phyloP scores from a whole-genome alignment of 2,329 filamentous ascomycete genomes.

The Helminthosporium solani region DNA sequence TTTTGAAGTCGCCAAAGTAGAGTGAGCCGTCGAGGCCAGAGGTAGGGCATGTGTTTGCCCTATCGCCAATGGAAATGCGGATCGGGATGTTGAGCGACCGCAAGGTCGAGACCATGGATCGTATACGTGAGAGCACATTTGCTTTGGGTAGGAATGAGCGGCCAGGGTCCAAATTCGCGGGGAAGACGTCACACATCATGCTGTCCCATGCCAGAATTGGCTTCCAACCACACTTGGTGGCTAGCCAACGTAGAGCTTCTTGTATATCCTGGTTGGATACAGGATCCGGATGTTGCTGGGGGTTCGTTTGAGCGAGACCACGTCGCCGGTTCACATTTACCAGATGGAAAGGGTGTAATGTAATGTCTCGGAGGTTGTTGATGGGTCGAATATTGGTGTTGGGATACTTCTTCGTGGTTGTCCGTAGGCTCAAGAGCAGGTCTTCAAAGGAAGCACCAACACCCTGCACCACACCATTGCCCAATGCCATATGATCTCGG shows the following conservation, averaged over 20 bases:
- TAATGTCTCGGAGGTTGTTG: slow-evolving; percentile 27
- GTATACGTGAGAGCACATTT: slow-evolving; percentile 34
- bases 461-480: slow-evolving; percentile 36
- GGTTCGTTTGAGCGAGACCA: slow-evolving; percentile 12
- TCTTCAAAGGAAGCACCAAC: slow-evolving; percentile 36
- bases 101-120: slow-evolving; percentile 31
- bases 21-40: slow-evolving; percentile 35
- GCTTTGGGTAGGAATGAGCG: slow-evolving; percentile 32
- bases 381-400: slow-evolving; percentile 37
- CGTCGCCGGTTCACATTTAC: slow-evolving; percentile 37
- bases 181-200: slow-evolving; percentile 42
- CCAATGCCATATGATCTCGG: slow-evolving; percentile 38
- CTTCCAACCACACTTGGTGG: slow-evolving; percentile 35
- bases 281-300: slow-evolving; percentile 22
- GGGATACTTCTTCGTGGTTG: slow-evolving; percentile 33
- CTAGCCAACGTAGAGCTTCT: slow-evolving; percentile 34
- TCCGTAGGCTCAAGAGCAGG: slow-evolving; percentile 32
- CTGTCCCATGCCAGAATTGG: slow-evolving; percentile 37
- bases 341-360: slow-evolving; percentile 37
- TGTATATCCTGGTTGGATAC: slow-evolving; percentile 34
- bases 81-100: slow-evolving; percentile 34
- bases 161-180: slow-evolving; percentile 34
- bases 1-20: slow-evolving; percentile 40
- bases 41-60: slow-evolving; percentile 23
- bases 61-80: slow-evolving; percentile 37